A percentile compares a stretch with the other conserved stretches of the same genome.
phyloP scores from a whole-genome alignment of 257 asterid genomes.

The Solanum medicagineum region DNA sequence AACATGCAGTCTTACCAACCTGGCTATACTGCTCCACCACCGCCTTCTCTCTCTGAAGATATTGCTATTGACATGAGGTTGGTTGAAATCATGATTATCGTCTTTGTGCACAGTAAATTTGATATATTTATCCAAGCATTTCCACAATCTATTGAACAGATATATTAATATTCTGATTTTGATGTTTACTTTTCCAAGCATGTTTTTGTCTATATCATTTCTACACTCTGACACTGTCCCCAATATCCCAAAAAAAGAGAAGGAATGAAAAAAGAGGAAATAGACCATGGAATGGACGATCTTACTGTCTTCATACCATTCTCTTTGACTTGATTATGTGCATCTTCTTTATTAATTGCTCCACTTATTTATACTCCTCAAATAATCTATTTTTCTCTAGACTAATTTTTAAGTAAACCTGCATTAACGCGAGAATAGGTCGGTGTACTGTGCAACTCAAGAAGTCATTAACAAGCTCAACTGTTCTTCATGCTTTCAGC shows the following conservation, averaged over 20 bases:
- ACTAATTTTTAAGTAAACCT: background rate
- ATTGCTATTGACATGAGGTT: slow-evolving; percentile 12
- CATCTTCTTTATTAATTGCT: background rate
- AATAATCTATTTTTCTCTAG: background rate
- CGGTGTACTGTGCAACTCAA: background rate
- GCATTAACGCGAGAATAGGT: background rate
- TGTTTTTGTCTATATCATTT: background rate
- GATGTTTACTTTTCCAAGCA: background rate
- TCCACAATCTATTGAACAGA: background rate
- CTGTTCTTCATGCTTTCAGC: background rate
- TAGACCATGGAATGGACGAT: background rate
- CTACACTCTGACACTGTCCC: background rate
- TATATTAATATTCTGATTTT: background rate
- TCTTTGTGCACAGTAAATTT: background rate
- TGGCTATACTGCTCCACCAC: slow-evolving; percentile 40
- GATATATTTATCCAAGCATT: background rate
- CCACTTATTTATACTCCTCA: background rate
- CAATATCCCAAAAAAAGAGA: background rate
- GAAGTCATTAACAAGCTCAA: background rate
- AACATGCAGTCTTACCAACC: slow-evolving; percentile 35
- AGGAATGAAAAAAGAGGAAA: background rate
- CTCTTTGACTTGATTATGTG: background rate
- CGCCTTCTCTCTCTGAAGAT: slow-evolving; percentile 18
- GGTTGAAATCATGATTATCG: background rate
- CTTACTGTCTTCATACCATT: background rate